Base-by-base conservation (phyloP, 129 eudicot genomes). In the Tanacetum coccineum region DNA sequence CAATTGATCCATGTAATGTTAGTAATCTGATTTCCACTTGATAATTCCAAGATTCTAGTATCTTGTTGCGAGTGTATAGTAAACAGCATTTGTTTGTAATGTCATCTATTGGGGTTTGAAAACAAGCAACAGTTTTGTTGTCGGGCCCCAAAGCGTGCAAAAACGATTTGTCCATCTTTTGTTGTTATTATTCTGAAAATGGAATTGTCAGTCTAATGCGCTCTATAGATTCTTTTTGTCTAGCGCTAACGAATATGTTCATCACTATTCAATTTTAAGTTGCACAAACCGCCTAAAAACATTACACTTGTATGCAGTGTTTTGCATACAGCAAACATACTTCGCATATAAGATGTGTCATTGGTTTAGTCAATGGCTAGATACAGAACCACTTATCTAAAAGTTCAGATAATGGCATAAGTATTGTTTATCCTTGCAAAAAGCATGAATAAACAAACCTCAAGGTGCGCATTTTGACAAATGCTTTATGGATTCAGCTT, bases 201-300 rank as follows among this genome's bases (percentile, higher is more conserved):
- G 55, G 20, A 65, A 46, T 21, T 21, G 55, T 46, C 69, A 64
- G 69, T 44, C 20, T 64, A 64, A 64, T 25, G 42, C 21, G 56
- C 70, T 65, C 42, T 46, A 8, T 40, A 28, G 70, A 47, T 47
- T 21, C 13, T 46, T 47, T 64, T 9, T 55, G 25, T 18, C 61
- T 21, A 55, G 2, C 19, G 32, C 62, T 56, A 9, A 56, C 39
- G 10, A 56, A 46, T 40, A 17, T 63, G 51, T 13, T 13, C 22
- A 42, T 40, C 19, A 13, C 53, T 19, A 61, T n/a, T 15, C 44
- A 26, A 36, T 15, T 6, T 36, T 61, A 5, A 15, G 13, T 47
- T 39, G 66, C 47, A 32, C 47, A n/a, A 61, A 39, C 22, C 11
- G 36, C 45, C 64, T 30, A 30, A 59, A 28, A 25, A 0, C 25